These are phyloP conservation scores for Azolla pinnata DNA, from an alignment of 75 land plant species.

Conservation along the genomic window DNA sequence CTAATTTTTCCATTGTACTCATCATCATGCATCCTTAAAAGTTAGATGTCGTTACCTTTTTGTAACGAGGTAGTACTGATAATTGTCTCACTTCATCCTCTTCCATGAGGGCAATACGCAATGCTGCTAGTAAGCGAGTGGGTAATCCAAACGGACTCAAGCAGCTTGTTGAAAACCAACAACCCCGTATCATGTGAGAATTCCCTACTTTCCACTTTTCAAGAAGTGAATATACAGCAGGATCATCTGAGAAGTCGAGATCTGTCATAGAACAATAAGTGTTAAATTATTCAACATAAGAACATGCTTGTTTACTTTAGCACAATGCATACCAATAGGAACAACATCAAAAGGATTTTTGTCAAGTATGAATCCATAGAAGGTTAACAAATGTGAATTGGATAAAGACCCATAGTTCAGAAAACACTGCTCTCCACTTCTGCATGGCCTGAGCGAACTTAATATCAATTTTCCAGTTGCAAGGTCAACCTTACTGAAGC, in stretches of 20 bases:
- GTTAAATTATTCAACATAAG: neutral
- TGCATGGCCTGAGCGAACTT: slow-evolving; percentile 50
- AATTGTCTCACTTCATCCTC: slow-evolving; percentile 9
- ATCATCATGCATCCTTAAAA: no score
- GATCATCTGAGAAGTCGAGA: slow-evolving; percentile 29
- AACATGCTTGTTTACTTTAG: neutral
- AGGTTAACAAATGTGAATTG: slow-evolving; percentile 50
- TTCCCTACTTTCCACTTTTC: slow-evolving; percentile 7
- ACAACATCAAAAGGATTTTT: slow-evolving; percentile 64
- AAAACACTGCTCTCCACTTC: slow-evolving; percentile 54
- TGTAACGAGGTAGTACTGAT: slow-evolving; percentile 6
- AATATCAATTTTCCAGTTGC: slow-evolving; percentile 39
- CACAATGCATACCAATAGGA: slow-evolving; percentile 41
- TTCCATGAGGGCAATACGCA: slow-evolving; percentile 32
- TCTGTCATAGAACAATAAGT: slow-evolving; percentile 19
- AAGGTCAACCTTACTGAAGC: slow-evolving; percentile 52
- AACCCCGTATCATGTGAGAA: slow-evolving; percentile 63
- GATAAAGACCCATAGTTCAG: slow-evolving; percentile 66
- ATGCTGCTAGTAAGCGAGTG: slow-evolving; percentile 34
- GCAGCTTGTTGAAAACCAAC: slow-evolving; percentile 42
- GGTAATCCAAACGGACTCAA: slow-evolving; percentile 47
- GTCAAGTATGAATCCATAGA: slow-evolving; percentile 68
- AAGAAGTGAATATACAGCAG: neutral
- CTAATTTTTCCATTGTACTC: no score
- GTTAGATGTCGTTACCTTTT: no score